Evolutionary conservation across 768 basidiomycete species (phyloP).

Genomic region (Mycena vitilis): DNA sequence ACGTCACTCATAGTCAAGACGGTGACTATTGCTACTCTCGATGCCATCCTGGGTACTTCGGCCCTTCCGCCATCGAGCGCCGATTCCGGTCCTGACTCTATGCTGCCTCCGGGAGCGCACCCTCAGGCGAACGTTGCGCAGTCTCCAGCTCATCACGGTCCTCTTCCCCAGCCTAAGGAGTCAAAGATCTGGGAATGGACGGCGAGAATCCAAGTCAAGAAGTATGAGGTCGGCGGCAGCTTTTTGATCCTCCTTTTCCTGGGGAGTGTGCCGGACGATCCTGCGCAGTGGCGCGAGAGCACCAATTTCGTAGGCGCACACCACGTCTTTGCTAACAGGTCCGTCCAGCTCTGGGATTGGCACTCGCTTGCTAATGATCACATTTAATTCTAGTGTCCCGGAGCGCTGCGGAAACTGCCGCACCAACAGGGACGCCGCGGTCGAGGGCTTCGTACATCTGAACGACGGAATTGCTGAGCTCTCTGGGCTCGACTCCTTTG

Average conservation of each 20-base stretch:
- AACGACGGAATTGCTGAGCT: constrained; percentile 47
- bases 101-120: not conserved
- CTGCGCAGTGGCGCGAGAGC: constrained; percentile 49
- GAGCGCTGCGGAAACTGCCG: constrained; percentile 56
- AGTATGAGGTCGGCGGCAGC: constrained; percentile 55
- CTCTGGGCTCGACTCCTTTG: constrained; percentile 46
- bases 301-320: constrained; percentile 56
- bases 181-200: constrained; percentile 53
- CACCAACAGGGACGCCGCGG: constrained; percentile 43
- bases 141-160: not conserved
- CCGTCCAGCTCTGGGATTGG: not conserved
- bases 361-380: no score
- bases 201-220: constrained; percentile 53
- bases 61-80: no score
- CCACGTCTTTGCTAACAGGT: constrained; percentile 55
- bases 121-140: not conserved
- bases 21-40: no score
- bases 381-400: constrained; percentile 9
- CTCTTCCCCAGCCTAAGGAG: not conserved
- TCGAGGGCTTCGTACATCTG: constrained; percentile 60
- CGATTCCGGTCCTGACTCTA: no score
- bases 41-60: no score
- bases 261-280: constrained; percentile 52
- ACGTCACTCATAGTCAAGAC: no score
- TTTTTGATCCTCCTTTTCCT: constrained; percentile 63